Evolutionary conservation across 192 early-diverging fungal species (phyloP).

Genomic region (Linnemannia schmuckeri): DNA sequence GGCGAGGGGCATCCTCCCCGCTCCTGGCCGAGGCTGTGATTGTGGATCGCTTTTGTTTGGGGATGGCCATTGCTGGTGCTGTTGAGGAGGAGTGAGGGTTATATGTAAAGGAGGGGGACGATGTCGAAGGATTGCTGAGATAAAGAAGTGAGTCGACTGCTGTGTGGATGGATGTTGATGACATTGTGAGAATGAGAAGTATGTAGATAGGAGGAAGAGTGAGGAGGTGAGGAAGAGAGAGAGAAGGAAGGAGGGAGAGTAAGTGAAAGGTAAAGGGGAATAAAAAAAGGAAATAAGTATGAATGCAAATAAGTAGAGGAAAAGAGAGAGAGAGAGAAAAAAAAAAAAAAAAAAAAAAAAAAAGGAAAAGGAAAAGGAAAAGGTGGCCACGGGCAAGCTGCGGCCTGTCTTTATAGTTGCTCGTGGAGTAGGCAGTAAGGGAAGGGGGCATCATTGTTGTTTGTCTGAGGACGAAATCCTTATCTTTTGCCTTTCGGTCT

Average conservation of each 20-base stretch:
- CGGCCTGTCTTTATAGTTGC: conserved; percentile 5
- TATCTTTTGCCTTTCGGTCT: conserved; percentile 8
- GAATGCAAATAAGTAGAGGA: background rate
- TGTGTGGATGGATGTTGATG: conserved; percentile 38
- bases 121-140: conserved; percentile 1
- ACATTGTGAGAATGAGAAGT: conserved; percentile 5
- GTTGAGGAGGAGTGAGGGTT: background rate
- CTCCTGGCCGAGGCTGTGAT: conserved; percentile 34
- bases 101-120: background rate
- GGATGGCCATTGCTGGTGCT: conserved; percentile 10
- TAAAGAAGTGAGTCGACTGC: conserved; percentile 54
- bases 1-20: conserved; percentile 68
- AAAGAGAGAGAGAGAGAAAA: background rate
- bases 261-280: background rate
- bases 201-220: background rate
- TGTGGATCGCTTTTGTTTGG: conserved; percentile 58
- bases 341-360: background rate
- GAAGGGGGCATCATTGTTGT: too few species aligned
- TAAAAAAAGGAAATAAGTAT: background rate
- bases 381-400: background rate
- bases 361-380: background rate
- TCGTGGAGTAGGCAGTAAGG: background rate
- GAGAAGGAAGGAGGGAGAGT: background rate
- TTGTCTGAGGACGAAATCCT: conserved; percentile 12
- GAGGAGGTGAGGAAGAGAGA: background rate